Evolutionary conservation across 1,139 yeast species (phyloP).

Genomic region (Hyphopichia fennica): DNA sequence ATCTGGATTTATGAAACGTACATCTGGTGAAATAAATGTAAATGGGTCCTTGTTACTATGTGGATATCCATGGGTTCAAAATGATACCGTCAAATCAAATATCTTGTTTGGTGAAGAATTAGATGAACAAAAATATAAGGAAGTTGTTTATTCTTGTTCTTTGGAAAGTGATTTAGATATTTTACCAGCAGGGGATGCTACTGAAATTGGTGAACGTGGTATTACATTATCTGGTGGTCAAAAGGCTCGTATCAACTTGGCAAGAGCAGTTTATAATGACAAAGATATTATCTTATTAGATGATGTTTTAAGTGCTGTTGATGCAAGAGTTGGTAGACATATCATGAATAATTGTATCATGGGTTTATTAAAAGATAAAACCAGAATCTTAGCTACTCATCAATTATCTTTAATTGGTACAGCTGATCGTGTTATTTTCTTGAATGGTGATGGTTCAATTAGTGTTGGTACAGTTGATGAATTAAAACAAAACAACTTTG

Average conservation of each 20-base stretch:
- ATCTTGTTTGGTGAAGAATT: slow-evolving; percentile 32
- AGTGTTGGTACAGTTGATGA: slow-evolving; percentile 41
- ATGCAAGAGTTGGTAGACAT: slow-evolving; percentile 49
- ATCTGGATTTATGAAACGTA: slow-evolving; percentile 55
- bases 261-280: slow-evolving; percentile 45
- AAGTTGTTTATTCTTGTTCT: slow-evolving; percentile 36
- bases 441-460: slow-evolving; percentile 41
- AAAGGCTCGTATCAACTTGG: slow-evolving; percentile 47
- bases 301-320: slow-evolving; percentile 51
- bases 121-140: slow-evolving; percentile 25
- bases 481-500: slow-evolving; percentile 27
- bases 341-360: slow-evolving; percentile 41
- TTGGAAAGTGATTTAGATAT: slow-evolving; percentile 36
- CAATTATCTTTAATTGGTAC: slow-evolving; percentile 43
- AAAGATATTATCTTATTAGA: slow-evolving; percentile 42
- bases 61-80: slow-evolving; percentile 54
- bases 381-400: slow-evolving; percentile 49
- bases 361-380: slow-evolving; percentile 34
- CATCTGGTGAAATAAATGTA: slow-evolving; percentile 36
- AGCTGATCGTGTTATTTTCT: slow-evolving; percentile 40
- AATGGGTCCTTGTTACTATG: slow-evolving; percentile 44
- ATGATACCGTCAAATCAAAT: slow-evolving; percentile 42
- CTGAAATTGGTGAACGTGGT: slow-evolving; percentile 52
- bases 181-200: slow-evolving; percentile 44
- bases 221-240: slow-evolving; percentile 52